Evolutionary conservation across 805 yeast species (phyloP), one percentile per base, ranked within the genome.

Genomic region (Hanseniaspora clermontiae): DNA sequence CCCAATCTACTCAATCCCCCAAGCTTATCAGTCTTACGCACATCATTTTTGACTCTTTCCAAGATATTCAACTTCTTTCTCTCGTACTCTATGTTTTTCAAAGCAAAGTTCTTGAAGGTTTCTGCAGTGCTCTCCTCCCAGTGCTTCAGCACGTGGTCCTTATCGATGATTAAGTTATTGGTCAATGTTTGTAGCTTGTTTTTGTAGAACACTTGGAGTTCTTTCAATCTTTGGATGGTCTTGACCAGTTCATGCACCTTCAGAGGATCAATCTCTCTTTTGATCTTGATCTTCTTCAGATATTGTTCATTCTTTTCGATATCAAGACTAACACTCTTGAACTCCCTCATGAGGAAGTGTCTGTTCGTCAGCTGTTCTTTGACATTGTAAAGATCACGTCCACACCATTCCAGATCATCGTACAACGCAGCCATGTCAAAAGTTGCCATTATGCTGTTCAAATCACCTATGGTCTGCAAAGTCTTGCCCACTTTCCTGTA

Each of bases 361-460:
- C 98, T 76, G 69, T 91, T 90, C 0, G 98, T 93, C 55, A 93
- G 73, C 0, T 96, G 84, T 69, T 93, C 98, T 68, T 93, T 93
- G 57, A 90, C 84, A 58, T 84, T 82, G 67, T 83, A 93, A 15
- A 93, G 83, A 62, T 90, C 96, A 59, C 78, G 78, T 3, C 80
- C 72, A 32, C 88, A 72, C 62, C 78, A 73, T 57, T 75, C 79
- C 15, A 88, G 66, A 0, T 84, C 84, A 62, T 91, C 97, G 1
- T 87, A 89, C 38, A 91, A 68, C 0, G 84, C 75, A 0, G 93
- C 89, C 69, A 80, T 74, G 60, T 83, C 87, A 58, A 82, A 77
- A 10, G 86, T 79, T 46, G 87, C 83, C 61, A 82, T 82, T 15
- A 85, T 73, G 32, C 87, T 75, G 53, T 82, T 83, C 60, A 87